phyloP scores from a whole-genome alignment of 345 rosid species.

The Atalantia buxifolia region DNA sequence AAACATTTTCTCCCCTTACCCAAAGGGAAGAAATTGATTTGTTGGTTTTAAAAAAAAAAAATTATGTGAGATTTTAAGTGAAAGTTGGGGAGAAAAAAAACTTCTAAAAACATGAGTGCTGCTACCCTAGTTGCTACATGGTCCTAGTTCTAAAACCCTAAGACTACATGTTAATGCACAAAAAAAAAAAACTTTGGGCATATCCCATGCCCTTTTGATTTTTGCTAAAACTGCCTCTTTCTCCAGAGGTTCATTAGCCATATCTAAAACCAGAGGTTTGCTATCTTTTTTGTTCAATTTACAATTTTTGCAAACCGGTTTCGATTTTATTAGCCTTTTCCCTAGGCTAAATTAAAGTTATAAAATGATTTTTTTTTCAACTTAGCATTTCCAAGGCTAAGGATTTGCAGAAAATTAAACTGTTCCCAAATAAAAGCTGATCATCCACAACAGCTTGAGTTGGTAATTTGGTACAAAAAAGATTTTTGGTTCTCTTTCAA shows the following conservation, averaged over 20 bases:
- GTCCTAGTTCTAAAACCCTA: constrained; percentile 63
- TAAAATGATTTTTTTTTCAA: constrained; percentile 29
- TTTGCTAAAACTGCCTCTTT: constrained; percentile 39
- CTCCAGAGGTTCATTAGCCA: constrained; percentile 29
- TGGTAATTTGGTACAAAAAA: constrained; percentile 25
- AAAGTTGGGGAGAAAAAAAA: constrained; percentile 17
- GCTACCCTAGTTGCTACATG: constrained; percentile 22
- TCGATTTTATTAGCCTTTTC: constrained; percentile 53
- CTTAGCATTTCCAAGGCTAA: constrained; percentile 27
- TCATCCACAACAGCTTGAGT: constrained; percentile 34
- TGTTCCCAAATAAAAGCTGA: constrained; percentile 34
- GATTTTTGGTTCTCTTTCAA: constrained; percentile 34
- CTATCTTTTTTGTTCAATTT: constrained; percentile 37
- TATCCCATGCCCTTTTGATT: constrained; percentile 12
- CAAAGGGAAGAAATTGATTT: constrained; percentile 35
- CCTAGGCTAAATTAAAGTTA: constrained; percentile 40
- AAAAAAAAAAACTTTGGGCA: constrained; percentile 19
- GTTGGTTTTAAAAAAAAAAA: constrained; percentile 15
- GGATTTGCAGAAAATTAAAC: constrained; percentile 1
- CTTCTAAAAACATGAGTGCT: constrained; percentile 30
- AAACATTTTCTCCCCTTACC: constrained; percentile 41
- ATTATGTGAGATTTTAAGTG: constrained; percentile 17
- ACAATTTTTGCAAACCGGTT: constrained; percentile 54
- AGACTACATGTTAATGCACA: constrained; percentile 55
- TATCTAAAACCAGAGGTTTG: constrained; percentile 30